Evolutionary conservation across 1,284 basidiomycete genomes (phyloP), one percentile per base, ranked within the genome.

Genomic region (Polyporus tsugae): DNA sequence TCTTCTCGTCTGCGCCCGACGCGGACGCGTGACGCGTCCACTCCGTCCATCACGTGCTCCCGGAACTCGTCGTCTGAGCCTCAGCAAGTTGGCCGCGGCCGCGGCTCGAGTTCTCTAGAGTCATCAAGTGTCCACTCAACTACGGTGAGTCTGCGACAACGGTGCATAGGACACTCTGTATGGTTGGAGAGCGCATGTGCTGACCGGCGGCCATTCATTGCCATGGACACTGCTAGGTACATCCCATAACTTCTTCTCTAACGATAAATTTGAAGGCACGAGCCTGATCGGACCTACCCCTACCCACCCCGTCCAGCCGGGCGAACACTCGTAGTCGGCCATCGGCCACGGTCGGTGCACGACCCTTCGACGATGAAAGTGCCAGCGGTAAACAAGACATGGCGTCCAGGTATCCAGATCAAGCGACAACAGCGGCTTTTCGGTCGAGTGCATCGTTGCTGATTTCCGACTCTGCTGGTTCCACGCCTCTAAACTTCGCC

Each of bases 11-110:
- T 63, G 61, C 53, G 19, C 35, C 61, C 57, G 60, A 72, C 46
- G 25, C 46, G 46, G 25, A 49, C 46, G 46, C 46, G 46, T 49
- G 46, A 49, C 71, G 68, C 71, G 71, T 68, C 66, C 61, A 22
- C 35, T 58, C 59, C 52, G 35, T 4, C 17, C 0, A 41, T 72
- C 71, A 72, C 71, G 71, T 72, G 71, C 62, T 61, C 62, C 65
- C 53, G 70, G 63, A 46, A 19, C 15, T 38, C 35, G 7, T 3
- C 11, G 19, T 36, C 7, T 33, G 55, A 33, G 55, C 25, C 33
- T 38, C 4, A 10, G n/a, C 33, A 19, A n/a, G 1, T n/a, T 36
- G 19, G 29, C 5, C 33, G 17, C 9, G 1, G 55, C 29, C 9
- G 15, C 13, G 55, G 6, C 55, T 57, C 33, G 57, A n/a, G n/a